phyloP scores from a whole-genome alignment of 345 rosid genomes.

The Pistacia vera region DNA sequence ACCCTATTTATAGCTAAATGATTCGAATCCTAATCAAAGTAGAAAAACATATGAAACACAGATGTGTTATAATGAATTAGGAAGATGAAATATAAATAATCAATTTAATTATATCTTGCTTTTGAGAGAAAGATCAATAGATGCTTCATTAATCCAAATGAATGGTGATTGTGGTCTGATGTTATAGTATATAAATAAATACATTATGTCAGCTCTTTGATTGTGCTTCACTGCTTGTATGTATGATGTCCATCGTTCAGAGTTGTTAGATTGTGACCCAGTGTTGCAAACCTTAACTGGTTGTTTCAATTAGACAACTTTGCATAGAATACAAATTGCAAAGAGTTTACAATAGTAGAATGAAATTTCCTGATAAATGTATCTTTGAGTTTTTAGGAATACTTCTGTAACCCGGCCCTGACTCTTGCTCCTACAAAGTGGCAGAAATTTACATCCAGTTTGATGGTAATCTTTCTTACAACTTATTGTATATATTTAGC shows the following conservation, averaged over 20 bases:
- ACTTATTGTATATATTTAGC: slow-evolving; percentile 3
- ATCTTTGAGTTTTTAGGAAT: slow-evolving; percentile 60
- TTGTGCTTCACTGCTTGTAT: not conserved
- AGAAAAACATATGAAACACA: too few relatives aligned
- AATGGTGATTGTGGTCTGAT: slow-evolving; percentile 4
- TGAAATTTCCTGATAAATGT: slow-evolving; percentile 14
- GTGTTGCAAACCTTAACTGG: not conserved
- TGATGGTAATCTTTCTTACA: slow-evolving; percentile 55
- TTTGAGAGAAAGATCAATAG: not conserved
- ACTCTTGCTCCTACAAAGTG: slow-evolving; percentile 71
- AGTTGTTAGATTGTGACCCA: not conserved
- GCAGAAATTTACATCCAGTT: slow-evolving; percentile 87
- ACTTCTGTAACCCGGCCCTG: slow-evolving; percentile 86
- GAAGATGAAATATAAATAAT: not conserved
- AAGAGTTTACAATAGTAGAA: slow-evolving; percentile 2
- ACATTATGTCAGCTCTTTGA: not conserved
- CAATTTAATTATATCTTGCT: not conserved
- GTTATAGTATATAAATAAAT: not conserved
- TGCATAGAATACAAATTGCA: slow-evolving; percentile 5
- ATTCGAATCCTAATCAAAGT: too few relatives aligned
- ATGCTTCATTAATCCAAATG: not conserved
- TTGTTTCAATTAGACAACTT: not conserved
- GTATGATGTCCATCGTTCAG: slow-evolving; percentile 3
- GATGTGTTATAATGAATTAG: too few relatives aligned
- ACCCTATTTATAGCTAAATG: too few relatives aligned